Base-by-base conservation (phyloP, 2,329 filamentous ascomycete species). In the Stagonosporopsis chrysanthemi region DNA sequence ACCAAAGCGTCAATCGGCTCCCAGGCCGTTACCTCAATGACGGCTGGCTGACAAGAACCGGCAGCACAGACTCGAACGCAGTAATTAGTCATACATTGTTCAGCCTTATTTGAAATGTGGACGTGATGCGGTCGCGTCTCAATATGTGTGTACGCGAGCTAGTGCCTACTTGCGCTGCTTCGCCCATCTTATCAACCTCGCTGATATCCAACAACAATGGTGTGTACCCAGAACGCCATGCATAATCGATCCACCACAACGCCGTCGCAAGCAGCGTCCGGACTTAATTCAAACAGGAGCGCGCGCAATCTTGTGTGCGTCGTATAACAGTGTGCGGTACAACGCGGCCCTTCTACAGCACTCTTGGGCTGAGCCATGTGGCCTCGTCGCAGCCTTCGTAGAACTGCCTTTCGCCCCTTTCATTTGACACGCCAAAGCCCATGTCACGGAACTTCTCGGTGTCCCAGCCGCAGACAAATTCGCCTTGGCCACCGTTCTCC, bases 401-500 rank as follows among this genome's bases (percentile, higher is more conserved):
- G 50, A 67, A 75, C 38, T 63, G 49, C 14, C 66, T 58, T 31
- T 70, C 63, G 41, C 66, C 73, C 57, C 71, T 74, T 33, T 75
- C 62, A 15, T 67, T 67, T 22, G 72, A 71, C 3, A 68, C 66
- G n/a, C 69, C 70, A 51, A 75, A 75, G 17, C 73, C 74, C 50
- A 75, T 69, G 17, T 69, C 66, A 22, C 65, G 63, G 45, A 78
- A 72, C 53, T 73, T 76, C 31, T 69, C 70, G 1, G 71, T 61
- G 40, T 77, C 74, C 76, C 77, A 79, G 6, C 76, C 77, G 3
- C 67, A 72, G 8, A 73, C 70, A 42, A 76, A 77, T 24, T 75
- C 71, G 51, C 72, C 70, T 54, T 78, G 74, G 1, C 69, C 66
- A 54, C 69, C 64, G 38, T 69, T 69, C 50, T 75, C 69, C 7